phyloP scores from a whole-genome alignment of 768 basidiomycete species.

The Leccinum truebloodii region DNA sequence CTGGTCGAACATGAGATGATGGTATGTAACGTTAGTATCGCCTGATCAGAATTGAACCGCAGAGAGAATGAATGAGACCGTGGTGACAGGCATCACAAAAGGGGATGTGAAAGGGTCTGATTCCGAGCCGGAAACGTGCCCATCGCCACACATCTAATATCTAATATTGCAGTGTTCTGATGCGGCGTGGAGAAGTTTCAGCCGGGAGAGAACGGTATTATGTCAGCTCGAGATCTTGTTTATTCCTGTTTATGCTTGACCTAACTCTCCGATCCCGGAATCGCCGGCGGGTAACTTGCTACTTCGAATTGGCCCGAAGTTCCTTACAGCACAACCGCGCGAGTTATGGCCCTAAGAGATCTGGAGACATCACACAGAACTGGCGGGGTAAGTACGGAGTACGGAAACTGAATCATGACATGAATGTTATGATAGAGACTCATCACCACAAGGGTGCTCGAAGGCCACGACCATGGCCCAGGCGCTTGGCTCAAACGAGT shows the following conservation, averaged over 20 bases:
- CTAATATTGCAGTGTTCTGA: not conserved
- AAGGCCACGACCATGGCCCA: not conserved
- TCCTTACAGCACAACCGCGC: not conserved
- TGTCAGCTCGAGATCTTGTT: not conserved
- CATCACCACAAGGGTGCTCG: conserved; percentile 2
- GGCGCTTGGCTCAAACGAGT: conserved; percentile 1
- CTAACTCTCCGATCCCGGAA: not conserved
- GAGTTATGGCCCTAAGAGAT: not conserved
- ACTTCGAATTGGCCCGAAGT: too few species aligned
- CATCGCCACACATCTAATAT: not conserved
- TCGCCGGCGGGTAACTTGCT: not conserved
- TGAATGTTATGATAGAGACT: not conserved
- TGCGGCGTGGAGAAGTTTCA: not conserved
- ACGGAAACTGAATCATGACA: conserved; percentile 6
- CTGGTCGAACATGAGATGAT: not conserved
- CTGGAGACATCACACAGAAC: not conserved
- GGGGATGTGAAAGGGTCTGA: not conserved
- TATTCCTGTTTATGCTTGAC: not conserved
- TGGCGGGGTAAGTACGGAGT: not conserved
- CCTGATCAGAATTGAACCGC: not conserved
- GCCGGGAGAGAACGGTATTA: not conserved
- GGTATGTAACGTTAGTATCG: not conserved
- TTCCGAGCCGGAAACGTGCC: not conserved
- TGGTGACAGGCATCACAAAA: not conserved
- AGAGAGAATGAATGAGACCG: not conserved